phyloP scores from a whole-genome alignment of 208 protist species.

The Leishmania gerbilli region DNA sequence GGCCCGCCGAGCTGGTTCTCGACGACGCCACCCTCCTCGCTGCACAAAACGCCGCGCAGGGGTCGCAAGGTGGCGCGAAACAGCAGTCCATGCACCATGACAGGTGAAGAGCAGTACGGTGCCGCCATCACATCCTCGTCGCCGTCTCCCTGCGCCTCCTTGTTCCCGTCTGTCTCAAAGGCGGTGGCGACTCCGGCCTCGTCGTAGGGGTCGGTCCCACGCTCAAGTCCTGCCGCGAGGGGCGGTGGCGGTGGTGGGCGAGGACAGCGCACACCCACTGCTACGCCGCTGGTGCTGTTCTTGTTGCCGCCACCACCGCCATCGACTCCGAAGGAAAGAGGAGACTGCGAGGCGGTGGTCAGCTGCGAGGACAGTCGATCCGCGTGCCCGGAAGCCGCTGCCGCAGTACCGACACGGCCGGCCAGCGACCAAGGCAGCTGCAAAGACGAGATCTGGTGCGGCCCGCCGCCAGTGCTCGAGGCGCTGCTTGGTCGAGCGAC shows the following conservation, averaged over 20 bases:
- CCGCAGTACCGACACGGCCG: background rate
- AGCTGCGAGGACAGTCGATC: constrained; percentile 9
- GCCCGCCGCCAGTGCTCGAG: background rate
- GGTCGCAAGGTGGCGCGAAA: constrained; percentile 38
- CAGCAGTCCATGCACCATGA: constrained; percentile 13
- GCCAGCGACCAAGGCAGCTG: background rate
- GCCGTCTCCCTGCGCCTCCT: background rate
- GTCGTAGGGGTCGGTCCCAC: background rate
- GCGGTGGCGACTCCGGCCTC: background rate
- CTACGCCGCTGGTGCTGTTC: background rate
- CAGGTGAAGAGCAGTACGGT: background rate
- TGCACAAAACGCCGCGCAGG: constrained; percentile 28
- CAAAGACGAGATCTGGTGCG: background rate
- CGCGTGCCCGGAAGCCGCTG: background rate
- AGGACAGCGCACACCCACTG: background rate
- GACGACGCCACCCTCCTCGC: constrained; percentile 38
- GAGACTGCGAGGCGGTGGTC: background rate
- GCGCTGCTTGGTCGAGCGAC: background rate
- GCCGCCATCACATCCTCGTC: background rate
- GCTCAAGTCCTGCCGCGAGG: background rate
- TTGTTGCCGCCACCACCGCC: background rate
- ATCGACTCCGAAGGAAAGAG: background rate
- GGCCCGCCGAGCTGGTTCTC: constrained; percentile 24
- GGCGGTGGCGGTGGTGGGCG: constrained; percentile 5
- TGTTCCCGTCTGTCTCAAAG: background rate